A percentile compares a stretch with the other conserved stretches of the same genome.
Conservation (phyloP, 1,139 yeast species). For the Yarrowia galli region DNA sequence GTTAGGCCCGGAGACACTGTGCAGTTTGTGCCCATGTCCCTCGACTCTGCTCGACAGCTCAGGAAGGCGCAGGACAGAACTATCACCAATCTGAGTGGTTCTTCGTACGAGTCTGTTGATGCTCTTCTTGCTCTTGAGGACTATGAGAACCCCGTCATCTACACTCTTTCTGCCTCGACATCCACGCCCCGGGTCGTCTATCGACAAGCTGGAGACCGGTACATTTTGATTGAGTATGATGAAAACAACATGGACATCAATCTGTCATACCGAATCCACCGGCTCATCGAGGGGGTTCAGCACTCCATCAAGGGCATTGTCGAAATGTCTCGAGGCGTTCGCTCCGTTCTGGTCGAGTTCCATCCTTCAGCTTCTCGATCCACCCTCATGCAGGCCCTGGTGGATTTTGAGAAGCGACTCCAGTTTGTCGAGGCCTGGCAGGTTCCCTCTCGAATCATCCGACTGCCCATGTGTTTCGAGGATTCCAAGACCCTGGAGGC, state of each 20-base stretch:
- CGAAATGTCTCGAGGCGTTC: conserved; percentile 96
- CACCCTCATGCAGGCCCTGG: conserved; percentile 66
- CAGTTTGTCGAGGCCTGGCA: conserved; percentile 80
- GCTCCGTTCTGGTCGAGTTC: conserved; percentile 89
- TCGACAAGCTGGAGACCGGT: conserved; percentile 97
- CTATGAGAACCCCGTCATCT: conserved; percentile 37
- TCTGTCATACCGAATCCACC: conserved; percentile 82
- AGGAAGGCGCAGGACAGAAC: conserved; percentile 63
- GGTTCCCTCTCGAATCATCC: conserved; percentile 80
- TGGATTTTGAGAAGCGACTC: conserved; percentile 78
- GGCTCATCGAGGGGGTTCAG: conserved; percentile 73
- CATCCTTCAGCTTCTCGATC: conserved; percentile 64
- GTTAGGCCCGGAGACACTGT: conserved; percentile 90
- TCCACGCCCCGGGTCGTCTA: conserved; percentile 74
- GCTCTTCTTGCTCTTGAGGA: conserved; percentile 37
- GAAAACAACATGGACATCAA: conserved; percentile 86
- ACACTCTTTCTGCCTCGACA: conserved; percentile 15
- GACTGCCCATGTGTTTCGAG: conserved; percentile 95
- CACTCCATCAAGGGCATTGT: conserved; percentile 72
- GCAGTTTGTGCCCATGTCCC: conserved; percentile 77
- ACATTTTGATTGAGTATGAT: conserved; percentile 89
- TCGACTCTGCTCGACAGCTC: conserved; percentile 69
- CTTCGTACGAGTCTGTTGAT: conserved; percentile 40
- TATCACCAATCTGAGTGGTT: conserved; percentile 42
- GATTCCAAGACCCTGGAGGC: conserved; percentile 88